Percentiles rank a stretch among this genome's conserved stretches.
Evolutionary conservation across 2,329 filamentous ascomycete genomes (phyloP).

Genomic region (Colletotrichum lini): DNA sequence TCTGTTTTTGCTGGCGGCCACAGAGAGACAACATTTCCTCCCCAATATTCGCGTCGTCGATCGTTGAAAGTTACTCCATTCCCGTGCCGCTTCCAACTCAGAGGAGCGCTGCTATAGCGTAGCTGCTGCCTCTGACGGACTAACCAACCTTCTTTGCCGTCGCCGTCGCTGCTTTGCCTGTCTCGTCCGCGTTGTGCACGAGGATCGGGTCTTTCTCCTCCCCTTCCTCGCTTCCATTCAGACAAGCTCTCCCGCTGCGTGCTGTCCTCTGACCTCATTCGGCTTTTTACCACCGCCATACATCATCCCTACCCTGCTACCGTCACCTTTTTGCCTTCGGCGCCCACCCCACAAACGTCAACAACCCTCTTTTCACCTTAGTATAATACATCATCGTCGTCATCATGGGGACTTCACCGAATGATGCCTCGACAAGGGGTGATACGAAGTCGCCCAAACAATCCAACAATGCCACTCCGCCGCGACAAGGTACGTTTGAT

Average conservation of each 20-base stretch:
- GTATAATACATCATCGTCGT: constrained; percentile 62
- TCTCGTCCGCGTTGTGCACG: neutral
- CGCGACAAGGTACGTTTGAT: constrained; percentile 59
- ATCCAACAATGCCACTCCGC: constrained; percentile 57
- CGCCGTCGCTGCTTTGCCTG: constrained; percentile 4
- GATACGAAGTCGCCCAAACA: constrained; percentile 66
- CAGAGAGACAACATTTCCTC: constrained; percentile 16
- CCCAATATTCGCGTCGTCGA: constrained; percentile 26
- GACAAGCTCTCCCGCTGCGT: constrained; percentile 33
- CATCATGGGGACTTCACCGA: constrained; percentile 64
- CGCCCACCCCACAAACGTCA: constrained; percentile 48
- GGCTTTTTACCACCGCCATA: constrained; percentile 44
- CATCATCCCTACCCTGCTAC: constrained; percentile 42
- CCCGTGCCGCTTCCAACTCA: constrained; percentile 36
- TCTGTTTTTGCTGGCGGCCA: constrained; percentile 9
- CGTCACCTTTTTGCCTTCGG: constrained; percentile 45
- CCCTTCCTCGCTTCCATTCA: constrained; percentile 18
- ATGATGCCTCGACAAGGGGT: constrained; percentile 56
- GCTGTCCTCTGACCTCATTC: constrained; percentile 58
- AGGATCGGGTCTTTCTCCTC: neutral
- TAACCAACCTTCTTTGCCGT: constrained; percentile 13
- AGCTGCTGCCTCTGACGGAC: constrained; percentile 41
- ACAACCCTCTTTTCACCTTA: constrained; percentile 47
- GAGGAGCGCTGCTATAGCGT: constrained; percentile 43
- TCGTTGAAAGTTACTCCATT: constrained; percentile 38